These are phyloP conservation scores for Mortierella sp. DNA, from an alignment of 371 early-diverging fungal genomes.

Conservation along the genomic window DNA sequence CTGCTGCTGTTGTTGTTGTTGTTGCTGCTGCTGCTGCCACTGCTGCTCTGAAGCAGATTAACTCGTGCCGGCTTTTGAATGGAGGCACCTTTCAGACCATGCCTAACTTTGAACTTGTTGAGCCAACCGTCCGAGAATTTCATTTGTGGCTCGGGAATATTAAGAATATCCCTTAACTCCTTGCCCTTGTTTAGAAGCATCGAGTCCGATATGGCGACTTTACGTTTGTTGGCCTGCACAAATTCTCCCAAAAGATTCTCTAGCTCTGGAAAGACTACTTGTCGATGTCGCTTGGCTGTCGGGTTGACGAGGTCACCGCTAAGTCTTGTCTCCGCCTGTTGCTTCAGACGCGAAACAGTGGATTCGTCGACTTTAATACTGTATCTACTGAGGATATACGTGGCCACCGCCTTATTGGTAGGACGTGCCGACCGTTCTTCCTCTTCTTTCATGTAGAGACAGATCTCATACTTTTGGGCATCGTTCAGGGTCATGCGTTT, in stretches of 20 bases:
- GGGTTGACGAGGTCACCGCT: conserved; percentile 31
- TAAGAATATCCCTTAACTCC: conserved; percentile 33
- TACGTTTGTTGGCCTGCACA: conserved; percentile 7
- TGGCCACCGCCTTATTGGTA: conserved; percentile 34
- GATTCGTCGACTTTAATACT: conserved; percentile 47
- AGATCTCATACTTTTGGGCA: conserved; percentile 52
- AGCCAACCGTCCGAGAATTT: conserved; percentile 57
- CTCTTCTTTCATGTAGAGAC: conserved; percentile 35
- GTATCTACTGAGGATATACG: conserved; percentile 25
- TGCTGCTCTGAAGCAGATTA: neutral
- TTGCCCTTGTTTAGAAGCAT: conserved; percentile 40
- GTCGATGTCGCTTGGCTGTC: conserved; percentile 30
- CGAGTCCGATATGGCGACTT: conserved; percentile 26
- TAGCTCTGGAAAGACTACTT: conserved; percentile 43
- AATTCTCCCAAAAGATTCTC: conserved; percentile 25
- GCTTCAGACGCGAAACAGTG: conserved; percentile 39
- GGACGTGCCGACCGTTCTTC: conserved; percentile 8
- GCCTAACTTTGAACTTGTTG: conserved; percentile 54
- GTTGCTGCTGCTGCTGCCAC: neutral
- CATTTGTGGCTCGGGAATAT: conserved; percentile 30
- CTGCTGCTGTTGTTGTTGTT: neutral
- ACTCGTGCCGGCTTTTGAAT: neutral
- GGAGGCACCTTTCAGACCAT: conserved; percentile 25
- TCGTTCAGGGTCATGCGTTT: conserved; percentile 41
- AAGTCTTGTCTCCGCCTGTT: conserved; percentile 17